phyloP scores from a whole-genome alignment of 805 yeast genomes.

The Candida endomychidarum region DNA sequence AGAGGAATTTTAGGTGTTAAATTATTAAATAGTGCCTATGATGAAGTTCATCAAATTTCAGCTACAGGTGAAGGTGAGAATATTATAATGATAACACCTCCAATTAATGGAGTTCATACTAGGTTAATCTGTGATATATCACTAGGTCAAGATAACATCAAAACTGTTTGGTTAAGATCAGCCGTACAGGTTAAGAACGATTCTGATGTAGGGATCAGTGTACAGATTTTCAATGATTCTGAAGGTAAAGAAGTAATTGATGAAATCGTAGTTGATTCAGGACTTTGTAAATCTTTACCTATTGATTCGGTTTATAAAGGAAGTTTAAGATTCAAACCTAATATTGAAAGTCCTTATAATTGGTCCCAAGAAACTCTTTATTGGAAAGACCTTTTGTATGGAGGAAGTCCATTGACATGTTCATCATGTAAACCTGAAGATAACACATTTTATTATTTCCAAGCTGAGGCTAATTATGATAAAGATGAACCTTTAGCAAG shows the following conservation, averaged over 20 bases:
- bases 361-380: conserved; percentile 66
- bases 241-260: conserved; percentile 15
- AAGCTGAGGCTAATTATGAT: conserved; percentile 66
- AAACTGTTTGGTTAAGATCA: conserved; percentile 74
- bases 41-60: conserved; percentile 54
- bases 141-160: conserved; percentile 74
- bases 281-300: conserved; percentile 66
- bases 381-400: conserved; percentile 62
- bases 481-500: conserved; percentile 66
- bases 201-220: conserved; percentile 54
- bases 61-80: conserved; percentile 85
- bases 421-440: conserved; percentile 38
- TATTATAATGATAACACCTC: conserved; percentile 64
- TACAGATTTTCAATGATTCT: conserved; percentile 41
- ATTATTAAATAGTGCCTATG: conserved; percentile 56
- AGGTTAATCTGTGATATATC: conserved; percentile 71
- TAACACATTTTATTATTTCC: conserved; percentile 59
- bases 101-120: conserved; percentile 61
- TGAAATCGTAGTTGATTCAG: conserved; percentile 48
- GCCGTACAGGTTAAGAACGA: conserved; percentile 68
- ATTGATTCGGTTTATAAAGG: conserved; percentile 64
- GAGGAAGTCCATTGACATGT: conserved; percentile 62
- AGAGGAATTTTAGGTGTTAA: conserved; percentile 64
- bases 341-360: conserved; percentile 47
- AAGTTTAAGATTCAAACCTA: conserved; percentile 61